These are phyloP conservation scores for Zymoseptoria passerinii DNA, from an alignment of 2,329 filamentous ascomycete species.

Conservation along the genomic window DNA sequence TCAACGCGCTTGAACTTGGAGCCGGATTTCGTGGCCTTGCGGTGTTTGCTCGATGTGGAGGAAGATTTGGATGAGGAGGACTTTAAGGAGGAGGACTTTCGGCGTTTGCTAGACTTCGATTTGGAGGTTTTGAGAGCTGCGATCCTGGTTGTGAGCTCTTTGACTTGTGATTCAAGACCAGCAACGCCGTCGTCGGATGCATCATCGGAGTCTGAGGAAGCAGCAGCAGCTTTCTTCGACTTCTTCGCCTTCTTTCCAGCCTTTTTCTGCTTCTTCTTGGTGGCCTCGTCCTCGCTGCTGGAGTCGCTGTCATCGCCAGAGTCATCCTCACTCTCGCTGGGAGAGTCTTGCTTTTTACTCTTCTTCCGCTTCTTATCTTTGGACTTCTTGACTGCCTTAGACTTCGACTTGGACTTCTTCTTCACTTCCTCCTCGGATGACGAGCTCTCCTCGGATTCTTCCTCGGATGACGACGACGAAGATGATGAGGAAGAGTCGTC, in stretches of 20 bases:
- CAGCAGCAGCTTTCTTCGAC: slow-evolving; percentile 1
- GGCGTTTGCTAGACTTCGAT: slow-evolving; percentile 11
- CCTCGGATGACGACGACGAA: slow-evolving; percentile 9
- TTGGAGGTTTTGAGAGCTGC: slow-evolving; percentile 11
- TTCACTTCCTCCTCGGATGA: slow-evolving; percentile 17
- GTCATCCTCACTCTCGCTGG: slow-evolving; percentile 9
- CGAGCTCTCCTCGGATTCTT: slow-evolving; percentile 14
- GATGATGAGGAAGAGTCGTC: slow-evolving; percentile 10
- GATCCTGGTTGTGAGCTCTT: slow-evolving; percentile 14
- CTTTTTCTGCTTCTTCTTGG: slow-evolving; percentile 19
- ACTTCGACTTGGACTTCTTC: slow-evolving; percentile 18
- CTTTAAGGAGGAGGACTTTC: slow-evolving; percentile 15
- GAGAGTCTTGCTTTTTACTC: slow-evolving; percentile 16
- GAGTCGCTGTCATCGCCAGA: slow-evolving; percentile 8
- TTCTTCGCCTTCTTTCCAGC: slow-evolving; percentile 13
- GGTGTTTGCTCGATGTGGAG: slow-evolving; percentile 12
- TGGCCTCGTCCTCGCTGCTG: slow-evolving; percentile 16
- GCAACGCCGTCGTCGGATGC: slow-evolving; percentile 11
- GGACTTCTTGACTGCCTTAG: slow-evolving; percentile 17
- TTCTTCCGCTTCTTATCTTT: slow-evolving; percentile 18
- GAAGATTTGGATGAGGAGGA: slow-evolving; percentile 4
- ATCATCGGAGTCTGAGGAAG: slow-evolving; percentile 12
- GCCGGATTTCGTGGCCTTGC: slow-evolving; percentile 29
- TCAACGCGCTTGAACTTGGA: slow-evolving; percentile 64
- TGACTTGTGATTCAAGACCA: slow-evolving; percentile 14